A percentile compares a stretch with the other conserved stretches of the same genome.
These are phyloP conservation scores for Fusarium albidum DNA, from an alignment of 2,329 filamentous ascomycete genomes.

Conservation along the genomic window DNA sequence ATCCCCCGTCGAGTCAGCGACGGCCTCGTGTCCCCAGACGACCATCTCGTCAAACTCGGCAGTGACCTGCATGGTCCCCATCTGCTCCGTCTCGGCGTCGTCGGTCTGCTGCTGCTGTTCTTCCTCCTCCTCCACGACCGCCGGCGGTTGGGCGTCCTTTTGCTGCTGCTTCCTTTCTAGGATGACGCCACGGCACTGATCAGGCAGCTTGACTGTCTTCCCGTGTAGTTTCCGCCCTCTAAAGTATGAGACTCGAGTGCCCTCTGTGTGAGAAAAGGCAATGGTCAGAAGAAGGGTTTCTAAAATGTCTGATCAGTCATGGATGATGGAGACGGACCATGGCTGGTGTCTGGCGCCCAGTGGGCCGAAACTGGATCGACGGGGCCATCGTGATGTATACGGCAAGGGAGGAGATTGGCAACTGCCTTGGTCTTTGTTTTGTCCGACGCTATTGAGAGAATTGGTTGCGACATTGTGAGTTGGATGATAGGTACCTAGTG, in stretches of 20 bases:
- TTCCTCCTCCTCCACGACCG: no score
- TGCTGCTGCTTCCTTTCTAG: slow-evolving; percentile 52
- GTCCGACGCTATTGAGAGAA: slow-evolving; percentile 50
- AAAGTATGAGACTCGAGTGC: slow-evolving; percentile 69
- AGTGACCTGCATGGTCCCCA: slow-evolving; percentile 67
- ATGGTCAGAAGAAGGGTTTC: no score
- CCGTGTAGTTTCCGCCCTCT: slow-evolving; percentile 83
- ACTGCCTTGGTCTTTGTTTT: slow-evolving; percentile 50
- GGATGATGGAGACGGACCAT: slow-evolving; percentile 53
- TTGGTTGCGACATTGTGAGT: slow-evolving; percentile 52
- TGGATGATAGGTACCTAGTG: neutral
- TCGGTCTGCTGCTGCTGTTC: slow-evolving; percentile 50
- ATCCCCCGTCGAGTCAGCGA: slow-evolving; percentile 70
- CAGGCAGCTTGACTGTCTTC: slow-evolving; percentile 70
- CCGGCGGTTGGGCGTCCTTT: slow-evolving; percentile 45
- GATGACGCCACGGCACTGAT: slow-evolving; percentile 74
- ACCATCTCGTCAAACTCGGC: slow-evolving; percentile 77
- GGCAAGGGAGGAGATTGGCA: slow-evolving; percentile 81
- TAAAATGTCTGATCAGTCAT: no score
- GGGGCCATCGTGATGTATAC: slow-evolving; percentile 79
- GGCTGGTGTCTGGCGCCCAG: slow-evolving; percentile 69
- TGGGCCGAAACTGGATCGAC: slow-evolving; percentile 70
- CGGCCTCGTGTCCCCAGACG: slow-evolving; percentile 83
- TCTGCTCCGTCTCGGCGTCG: slow-evolving; percentile 48
- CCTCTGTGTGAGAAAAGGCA: no score